Evolutionary conservation across 768 basidiomycete genomes (phyloP), one percentile per base, ranked within the genome.

Genomic region (Tricholoma bakamatsutake): DNA sequence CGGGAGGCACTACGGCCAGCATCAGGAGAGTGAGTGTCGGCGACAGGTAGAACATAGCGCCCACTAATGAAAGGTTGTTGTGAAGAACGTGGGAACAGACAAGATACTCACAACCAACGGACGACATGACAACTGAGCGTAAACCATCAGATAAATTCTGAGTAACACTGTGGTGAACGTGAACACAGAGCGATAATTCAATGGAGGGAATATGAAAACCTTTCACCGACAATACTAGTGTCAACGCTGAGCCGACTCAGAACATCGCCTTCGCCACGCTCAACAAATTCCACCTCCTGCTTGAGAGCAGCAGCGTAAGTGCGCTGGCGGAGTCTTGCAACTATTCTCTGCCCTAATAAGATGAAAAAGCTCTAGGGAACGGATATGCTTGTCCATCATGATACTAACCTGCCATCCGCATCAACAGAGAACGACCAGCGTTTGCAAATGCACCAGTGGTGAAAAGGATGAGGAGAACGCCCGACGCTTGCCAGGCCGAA

Each of bases 251-350:
- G 76, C 54, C 96, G 76, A 68, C 93, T 95, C 43, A 98, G 74
- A 8, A 97, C 90, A 67, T 99, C 96, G 7, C 96, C 96, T 59
- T 95, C 93, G 2, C 92, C 92, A 35, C 81, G 82, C 68, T 97
- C 95, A 5, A 95, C 90, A 68, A 85, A 95, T 67, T 96, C 93
- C 27, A 96, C 87, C 68, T 98, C 95, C 69, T 97, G 93, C 52
- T 77, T 79, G 6, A 98, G 76, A 2, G 93, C 83, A n/a, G 90
- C 88, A 6, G 79, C 74, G 67, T 93, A 98, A 15, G 88, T 90
- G 48, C 81, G 77, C 70, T 94, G 85, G 28, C 95, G 83, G 34
- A 93, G 75, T 9, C 93, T 79, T 4, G 90, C 92, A 33, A 99
- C 89, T 60, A 98, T 98, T 40, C 95, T 77, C 69, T 96, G 93